Conservation (phyloP, 352 stramenopile species). For the Globisporangium orthogonon region DNA sequence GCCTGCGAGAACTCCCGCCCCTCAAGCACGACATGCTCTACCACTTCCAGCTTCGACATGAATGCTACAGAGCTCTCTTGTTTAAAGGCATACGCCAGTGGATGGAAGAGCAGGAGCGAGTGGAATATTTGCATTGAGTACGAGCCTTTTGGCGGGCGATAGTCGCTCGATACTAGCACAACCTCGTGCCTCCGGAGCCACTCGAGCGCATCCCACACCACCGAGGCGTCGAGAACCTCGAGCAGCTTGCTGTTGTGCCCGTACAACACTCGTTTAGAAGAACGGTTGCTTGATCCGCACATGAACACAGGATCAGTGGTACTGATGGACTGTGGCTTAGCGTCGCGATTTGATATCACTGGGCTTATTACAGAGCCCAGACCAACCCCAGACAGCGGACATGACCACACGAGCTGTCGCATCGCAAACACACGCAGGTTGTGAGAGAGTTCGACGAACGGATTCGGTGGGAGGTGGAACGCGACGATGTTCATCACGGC, state of each 20-base stretch:
- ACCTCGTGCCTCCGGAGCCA: constrained; percentile 17
- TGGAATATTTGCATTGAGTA: constrained; percentile 26
- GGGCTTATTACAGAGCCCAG: not conserved
- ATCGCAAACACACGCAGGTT: constrained; percentile 33
- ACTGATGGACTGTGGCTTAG: not conserved
- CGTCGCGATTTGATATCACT: not conserved
- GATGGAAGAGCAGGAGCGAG: constrained; percentile 18
- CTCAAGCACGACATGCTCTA: constrained; percentile 41
- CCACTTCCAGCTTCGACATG: constrained; percentile 16
- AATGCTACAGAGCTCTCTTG: not conserved
- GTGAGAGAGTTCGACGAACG: constrained; percentile 32
- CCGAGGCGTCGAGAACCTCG: constrained; percentile 4
- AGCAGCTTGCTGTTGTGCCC: constrained; percentile 16
- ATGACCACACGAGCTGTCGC: constrained; percentile 23
- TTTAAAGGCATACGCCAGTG: not conserved
- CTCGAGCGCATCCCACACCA: constrained; percentile 12
- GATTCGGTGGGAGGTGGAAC: constrained; percentile 34
- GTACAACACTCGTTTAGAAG: constrained; percentile 1
- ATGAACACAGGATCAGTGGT: not conserved
- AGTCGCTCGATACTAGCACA: constrained; percentile 17
- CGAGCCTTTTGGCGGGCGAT: constrained; percentile 31
- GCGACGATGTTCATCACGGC: constrained; percentile 41
- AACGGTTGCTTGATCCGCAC: not conserved
- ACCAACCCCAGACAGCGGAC: constrained; percentile 1
- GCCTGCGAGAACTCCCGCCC: constrained; percentile 25